These are phyloP conservation scores for Neopestalotiopsis sp. DNA, from an alignment of 2,329 filamentous ascomycete genomes.

Conservation along the genomic window DNA sequence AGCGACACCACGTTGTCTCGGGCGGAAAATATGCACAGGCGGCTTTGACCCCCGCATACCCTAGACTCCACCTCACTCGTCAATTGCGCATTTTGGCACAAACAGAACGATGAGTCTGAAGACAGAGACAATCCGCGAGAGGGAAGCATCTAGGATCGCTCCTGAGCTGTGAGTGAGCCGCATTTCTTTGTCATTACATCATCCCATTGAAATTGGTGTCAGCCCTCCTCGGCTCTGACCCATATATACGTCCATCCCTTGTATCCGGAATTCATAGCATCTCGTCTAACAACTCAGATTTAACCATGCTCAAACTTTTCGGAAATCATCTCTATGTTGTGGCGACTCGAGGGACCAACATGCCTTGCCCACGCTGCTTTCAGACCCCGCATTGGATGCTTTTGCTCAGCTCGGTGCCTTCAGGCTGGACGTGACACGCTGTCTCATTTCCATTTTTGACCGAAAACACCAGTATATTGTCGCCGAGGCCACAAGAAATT, in stretches of 20 bases:
- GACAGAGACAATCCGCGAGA: slow-evolving; percentile 2
- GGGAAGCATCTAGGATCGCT: slow-evolving; percentile 2
- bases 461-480: slow-evolving; percentile 53
- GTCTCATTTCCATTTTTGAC: slow-evolving; percentile 59
- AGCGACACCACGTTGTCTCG: too few species aligned
- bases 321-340: background rate
- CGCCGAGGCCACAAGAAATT: slow-evolving; percentile 53
- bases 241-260: too few species aligned
- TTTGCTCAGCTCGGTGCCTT: slow-evolving; percentile 55
- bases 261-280: background rate
- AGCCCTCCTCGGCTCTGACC: too few species aligned
- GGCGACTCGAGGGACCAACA: background rate
- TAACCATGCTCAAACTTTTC: background rate
- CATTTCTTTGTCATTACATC: background rate
- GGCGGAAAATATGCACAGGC: too few species aligned
- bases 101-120: background rate
- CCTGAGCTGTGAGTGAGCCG: background rate
- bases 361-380: background rate
- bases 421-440: slow-evolving; percentile 46
- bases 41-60: background rate
- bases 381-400: slow-evolving; percentile 28
- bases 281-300: background rate
- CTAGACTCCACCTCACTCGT: background rate
- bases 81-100: background rate
- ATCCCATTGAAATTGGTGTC: too few species aligned